Evolutionary conservation across 2,329 filamentous ascomycete genomes (phyloP), one percentile per base, ranked within the genome.

Genomic region (Neonectria coccinea): DNA sequence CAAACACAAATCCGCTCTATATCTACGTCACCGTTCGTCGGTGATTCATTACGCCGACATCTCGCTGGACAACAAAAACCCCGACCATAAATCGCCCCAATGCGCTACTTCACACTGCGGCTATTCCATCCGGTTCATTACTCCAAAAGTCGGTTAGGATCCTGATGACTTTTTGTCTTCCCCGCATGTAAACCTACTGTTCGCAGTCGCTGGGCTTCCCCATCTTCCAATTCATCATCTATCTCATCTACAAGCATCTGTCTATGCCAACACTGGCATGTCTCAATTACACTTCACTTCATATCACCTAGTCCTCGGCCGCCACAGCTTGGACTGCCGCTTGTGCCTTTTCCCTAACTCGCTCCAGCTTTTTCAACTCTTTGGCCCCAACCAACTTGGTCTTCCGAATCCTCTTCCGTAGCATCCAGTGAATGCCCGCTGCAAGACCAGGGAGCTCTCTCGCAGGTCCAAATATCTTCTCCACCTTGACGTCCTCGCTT

Each of bases 341-440:
- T 65, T 77, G 77, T 25, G 72, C 79, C 69, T 77, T 79, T n/a
- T 74, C 69, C n/a, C 73, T 70, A 39, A 79, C 73, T 14, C 69
- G 58, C 9, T 78, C 73, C 41, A 90, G 72, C 64, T 78, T 81
- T 67, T 79, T 82, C 58, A 78, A 79, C 58, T 87, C 81, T 66
- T 84, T 85, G 6, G 81, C 79, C 14, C 80, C 79, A 47, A 85
- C 76, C 67, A 88, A 78, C 72, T 87, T 75, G 3, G 90, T 91
- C 76, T 89, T 91, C 5, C 86, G 83, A 16, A 97, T 85, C 48
- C 91, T 86, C 76, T 91, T 94, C 74, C 88, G 88, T 56, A 98
- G 74, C 75, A 97, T 96, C 78, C 91, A 97, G 66, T 92, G 89
- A 68, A 97, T 74, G 0, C 92, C 92, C 60, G 88, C 88, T 5